Evolutionary conservation across 2,329 filamentous ascomycete genomes (phyloP), one percentile per base, ranked within the genome.

Genomic region (Aspergillus luchuensis): DNA sequence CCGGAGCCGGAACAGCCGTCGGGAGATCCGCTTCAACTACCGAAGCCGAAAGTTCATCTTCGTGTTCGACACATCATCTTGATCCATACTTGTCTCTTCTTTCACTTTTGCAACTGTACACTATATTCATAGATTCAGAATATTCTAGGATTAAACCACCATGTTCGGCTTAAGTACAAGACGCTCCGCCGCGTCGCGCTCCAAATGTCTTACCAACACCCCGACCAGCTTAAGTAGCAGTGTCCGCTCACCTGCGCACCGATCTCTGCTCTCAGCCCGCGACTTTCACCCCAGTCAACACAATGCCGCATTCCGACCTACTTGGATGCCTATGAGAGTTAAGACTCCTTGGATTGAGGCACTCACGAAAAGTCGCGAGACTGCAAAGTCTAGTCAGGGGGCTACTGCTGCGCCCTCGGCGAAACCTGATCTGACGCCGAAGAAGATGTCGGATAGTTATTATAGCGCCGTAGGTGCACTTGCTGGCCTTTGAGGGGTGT

Each of bases 321-420:
- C 72, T 15, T 78, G 76, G 76, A 85, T 85, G 52, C 81, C 82
- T 17, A 84, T 84, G 76, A 79, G 86, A 48, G 84, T 88, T 7
- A 84, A 85, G 62, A 88, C 83, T n/a, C 87, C 88, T 28, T 90
- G 88, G 85, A 83, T 90, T 43, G 85, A 90, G 66, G 88, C 88
- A 0, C 78, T 89, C 52, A 80, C 80, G 19, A 79, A 82, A 65
- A 82, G 84, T 66, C 81, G 80, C 21, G 77, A 82, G 63, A 71
- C 76, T 43, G 74, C 77, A 19, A 68, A 69, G 17, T 59, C 68
- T 15, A 63, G 60, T 1, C 64, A 72, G 41, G 57, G 62, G 30
- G 61, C 62, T n/a, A 61, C 66, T 11, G 58, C 60, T 38, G 2
- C 25, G 25, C 63, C 69, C 59, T 62, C 65, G 43, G 69, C 75